phyloP scores from a whole-genome alignment of 805 yeast genomes.

The Lipomyces anomalus region DNA sequence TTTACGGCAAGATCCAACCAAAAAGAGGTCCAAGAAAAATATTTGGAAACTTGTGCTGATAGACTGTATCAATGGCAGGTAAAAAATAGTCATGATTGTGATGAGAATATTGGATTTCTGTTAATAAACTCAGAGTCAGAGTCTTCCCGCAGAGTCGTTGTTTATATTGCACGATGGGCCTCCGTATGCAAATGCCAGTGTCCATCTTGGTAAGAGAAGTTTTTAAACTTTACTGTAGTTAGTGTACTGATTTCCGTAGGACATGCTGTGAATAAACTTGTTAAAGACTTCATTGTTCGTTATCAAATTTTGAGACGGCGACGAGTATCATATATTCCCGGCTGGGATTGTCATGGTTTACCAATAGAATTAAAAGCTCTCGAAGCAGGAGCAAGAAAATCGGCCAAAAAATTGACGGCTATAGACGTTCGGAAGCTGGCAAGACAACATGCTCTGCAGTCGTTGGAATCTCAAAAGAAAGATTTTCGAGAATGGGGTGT shows the following conservation, averaged over 20 bases:
- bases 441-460: slow-evolving; percentile 56
- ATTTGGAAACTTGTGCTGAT: slow-evolving; percentile 50
- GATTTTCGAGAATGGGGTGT: slow-evolving; percentile 69
- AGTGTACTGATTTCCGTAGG: slow-evolving; percentile 32
- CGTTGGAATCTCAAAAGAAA: slow-evolving; percentile 57
- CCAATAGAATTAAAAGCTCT: slow-evolving; percentile 91
- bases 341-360: slow-evolving; percentile 99
- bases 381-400: slow-evolving; percentile 33
- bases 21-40: slow-evolving; percentile 39
- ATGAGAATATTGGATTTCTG: background rate
- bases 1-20: slow-evolving; percentile 59
- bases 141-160: slow-evolving; percentile 35
- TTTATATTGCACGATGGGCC: slow-evolving; percentile 94
- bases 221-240: slow-evolving; percentile 27
- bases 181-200: slow-evolving; percentile 93
- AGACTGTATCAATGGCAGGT: slow-evolving; percentile 63
- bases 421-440: slow-evolving; percentile 62
- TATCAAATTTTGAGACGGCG: slow-evolving; percentile 59
- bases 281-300: slow-evolving; percentile 80
- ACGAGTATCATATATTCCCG: slow-evolving; percentile 71
- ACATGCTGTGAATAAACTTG: slow-evolving; percentile 83
- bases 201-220: slow-evolving; percentile 50
- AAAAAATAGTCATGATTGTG: background rate
- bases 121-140: slow-evolving; percentile 15
- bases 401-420: slow-evolving; percentile 32